phyloP scores from a whole-genome alignment of 1,139 yeast species.

The Groenewaldozyma sp. region DNA sequence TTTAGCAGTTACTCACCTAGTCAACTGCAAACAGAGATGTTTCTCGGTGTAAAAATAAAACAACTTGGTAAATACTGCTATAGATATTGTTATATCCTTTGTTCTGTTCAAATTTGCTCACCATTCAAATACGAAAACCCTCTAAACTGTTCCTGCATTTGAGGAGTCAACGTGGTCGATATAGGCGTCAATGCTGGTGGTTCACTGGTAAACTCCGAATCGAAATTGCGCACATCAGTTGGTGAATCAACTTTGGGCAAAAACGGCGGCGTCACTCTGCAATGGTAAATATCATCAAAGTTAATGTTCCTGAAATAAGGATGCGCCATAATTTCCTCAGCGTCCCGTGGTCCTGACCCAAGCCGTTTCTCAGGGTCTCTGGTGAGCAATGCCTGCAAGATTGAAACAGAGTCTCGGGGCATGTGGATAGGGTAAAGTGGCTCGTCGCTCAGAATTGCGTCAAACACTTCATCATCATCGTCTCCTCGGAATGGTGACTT shows the following conservation, averaged over 20 bases:
- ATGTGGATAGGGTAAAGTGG: constrained; percentile 96
- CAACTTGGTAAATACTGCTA: too few relatives aligned
- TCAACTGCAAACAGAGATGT: too few relatives aligned
- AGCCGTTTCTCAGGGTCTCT: constrained; percentile 79
- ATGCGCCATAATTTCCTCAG: constrained; percentile 89
- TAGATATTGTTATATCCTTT: too few relatives aligned
- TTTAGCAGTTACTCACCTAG: too few relatives aligned
- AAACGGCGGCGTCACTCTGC: constrained; percentile 60
- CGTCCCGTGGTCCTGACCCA: constrained; percentile 84
- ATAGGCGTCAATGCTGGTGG: constrained; percentile 95
- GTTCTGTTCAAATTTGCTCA: constrained; percentile 31
- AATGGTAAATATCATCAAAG: constrained; percentile 73
- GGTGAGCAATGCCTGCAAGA: constrained; percentile 80
- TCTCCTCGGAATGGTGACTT: constrained; percentile 98
- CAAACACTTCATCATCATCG: constrained; percentile 96
- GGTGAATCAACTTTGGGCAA: constrained; percentile 75
- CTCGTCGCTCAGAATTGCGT: constrained; percentile 95
- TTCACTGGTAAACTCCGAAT: constrained; percentile 89
- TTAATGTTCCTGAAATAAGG: constrained; percentile 85
- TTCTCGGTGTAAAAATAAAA: too few relatives aligned
- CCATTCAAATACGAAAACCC: constrained; percentile 90
- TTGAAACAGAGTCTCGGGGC: constrained; percentile 95
- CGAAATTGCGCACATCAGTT: constrained; percentile 88
- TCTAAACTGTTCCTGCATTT: constrained; percentile 92
- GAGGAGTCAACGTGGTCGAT: constrained; percentile 73